phyloP scores from a whole-genome alignment of 2,329 filamentous ascomycete species.

The Coleophoma cylindrospora region DNA sequence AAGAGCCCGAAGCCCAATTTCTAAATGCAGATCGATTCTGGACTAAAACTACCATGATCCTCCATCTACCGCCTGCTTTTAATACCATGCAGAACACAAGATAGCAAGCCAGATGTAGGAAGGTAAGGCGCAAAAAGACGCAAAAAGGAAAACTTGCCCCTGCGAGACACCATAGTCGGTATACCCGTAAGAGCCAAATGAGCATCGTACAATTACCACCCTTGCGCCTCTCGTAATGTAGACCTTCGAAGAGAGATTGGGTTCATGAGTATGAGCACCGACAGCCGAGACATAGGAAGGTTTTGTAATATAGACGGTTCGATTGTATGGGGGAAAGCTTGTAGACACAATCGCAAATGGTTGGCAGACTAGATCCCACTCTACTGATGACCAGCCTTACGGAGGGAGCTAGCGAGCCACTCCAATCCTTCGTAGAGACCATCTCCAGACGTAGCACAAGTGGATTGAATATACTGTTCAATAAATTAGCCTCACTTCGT shows the following conservation, averaged over 20 bases:
- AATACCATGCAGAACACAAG: constrained; percentile 29
- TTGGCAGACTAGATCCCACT: constrained; percentile 17
- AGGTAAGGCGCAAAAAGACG: constrained; percentile 20
- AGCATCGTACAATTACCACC: constrained; percentile 29
- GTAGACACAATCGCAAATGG: constrained; percentile 18
- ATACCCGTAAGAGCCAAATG: constrained; percentile 21
- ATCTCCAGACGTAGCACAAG: constrained; percentile 97
- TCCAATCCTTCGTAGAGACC: constrained; percentile 99
- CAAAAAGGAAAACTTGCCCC: constrained; percentile 16
- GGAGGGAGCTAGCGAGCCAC: constrained; percentile 80
- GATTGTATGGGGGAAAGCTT: constrained; percentile 19
- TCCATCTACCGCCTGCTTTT: constrained; percentile 28
- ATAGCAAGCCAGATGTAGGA: constrained; percentile 25
- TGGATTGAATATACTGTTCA: constrained; percentile 93
- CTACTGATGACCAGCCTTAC: constrained; percentile 67
- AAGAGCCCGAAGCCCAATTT: too few relatives aligned
- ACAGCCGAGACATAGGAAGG: constrained; percentile 23
- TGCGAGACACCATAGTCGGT: constrained; percentile 17
- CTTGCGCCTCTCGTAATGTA: constrained; percentile 28
- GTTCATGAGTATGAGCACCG: constrained; percentile 23
- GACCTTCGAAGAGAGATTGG: constrained; percentile 26
- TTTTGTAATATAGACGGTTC: constrained; percentile 24
- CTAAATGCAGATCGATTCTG: constrained; percentile 24
- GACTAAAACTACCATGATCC: constrained; percentile 29
- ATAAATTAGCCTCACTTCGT: constrained; percentile 12